These are phyloP conservation scores for Neostapfia colusana DNA, from an alignment of 176 grass and related monocot genomes.

Conservation along the genomic window DNA sequence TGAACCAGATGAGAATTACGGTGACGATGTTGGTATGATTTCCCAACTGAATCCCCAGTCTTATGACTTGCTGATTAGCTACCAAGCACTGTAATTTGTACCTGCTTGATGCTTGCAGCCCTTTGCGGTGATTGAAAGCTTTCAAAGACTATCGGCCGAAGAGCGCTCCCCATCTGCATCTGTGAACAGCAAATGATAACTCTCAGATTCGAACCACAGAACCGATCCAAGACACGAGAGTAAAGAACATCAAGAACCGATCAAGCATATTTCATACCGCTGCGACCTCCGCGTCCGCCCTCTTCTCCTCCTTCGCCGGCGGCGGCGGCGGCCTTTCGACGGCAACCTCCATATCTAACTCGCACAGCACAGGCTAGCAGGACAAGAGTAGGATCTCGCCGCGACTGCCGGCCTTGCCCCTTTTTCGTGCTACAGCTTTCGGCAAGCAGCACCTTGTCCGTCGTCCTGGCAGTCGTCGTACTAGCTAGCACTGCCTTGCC, in stretches of 20 bases:
- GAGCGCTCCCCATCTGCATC: conserved; percentile 37
- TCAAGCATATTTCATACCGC: neutral
- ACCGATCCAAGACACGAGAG: neutral
- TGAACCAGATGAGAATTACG: too few species aligned
- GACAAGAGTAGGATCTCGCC: neutral
- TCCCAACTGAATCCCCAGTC: too few species aligned
- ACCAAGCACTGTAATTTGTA: too few species aligned
- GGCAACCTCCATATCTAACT: conserved; percentile 38
- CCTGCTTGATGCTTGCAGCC: conserved; percentile 32
- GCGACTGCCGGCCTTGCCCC: neutral
- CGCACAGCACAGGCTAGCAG: neutral
- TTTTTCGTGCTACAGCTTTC: neutral
- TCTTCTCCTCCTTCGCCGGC: conserved; percentile 40
- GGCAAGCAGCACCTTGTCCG: conserved; percentile 29
- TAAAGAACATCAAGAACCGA: neutral
- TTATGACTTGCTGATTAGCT: too few species aligned
- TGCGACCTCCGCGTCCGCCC: neutral
- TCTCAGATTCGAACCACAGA: neutral
- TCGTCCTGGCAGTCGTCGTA: neutral
- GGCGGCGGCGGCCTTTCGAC: conserved; percentile 31
- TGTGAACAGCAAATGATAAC: neutral
- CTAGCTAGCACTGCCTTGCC: neutral
- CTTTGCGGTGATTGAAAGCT: conserved; percentile 39
- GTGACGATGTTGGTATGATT: too few species aligned
- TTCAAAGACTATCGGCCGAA: conserved; percentile 45